These are phyloP conservation scores for Russula griseocarnosa DNA, from an alignment of 768 basidiomycete species.

Conservation along the genomic window DNA sequence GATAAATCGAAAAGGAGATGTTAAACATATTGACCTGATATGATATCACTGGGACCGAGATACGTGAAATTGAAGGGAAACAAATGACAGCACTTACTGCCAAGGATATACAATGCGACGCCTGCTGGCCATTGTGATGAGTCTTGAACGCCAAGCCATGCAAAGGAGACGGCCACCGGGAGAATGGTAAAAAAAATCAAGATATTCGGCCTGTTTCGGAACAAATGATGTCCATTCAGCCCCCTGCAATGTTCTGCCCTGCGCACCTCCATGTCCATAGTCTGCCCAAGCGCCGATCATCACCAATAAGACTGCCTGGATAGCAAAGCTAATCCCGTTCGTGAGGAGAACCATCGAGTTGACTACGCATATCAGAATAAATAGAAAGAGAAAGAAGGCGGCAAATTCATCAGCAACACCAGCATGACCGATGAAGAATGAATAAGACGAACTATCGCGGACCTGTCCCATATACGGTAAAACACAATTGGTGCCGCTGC, in stretches of 20 bases:
- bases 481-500: conserved; percentile 51
- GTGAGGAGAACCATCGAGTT: conserved; percentile 76
- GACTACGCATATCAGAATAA: conserved; percentile 38
- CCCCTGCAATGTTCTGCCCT: too few species aligned
- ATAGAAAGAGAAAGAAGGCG: background rate
- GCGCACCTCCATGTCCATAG: conserved; percentile 68
- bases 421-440: background rate
- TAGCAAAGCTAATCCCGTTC: conserved; percentile 74
- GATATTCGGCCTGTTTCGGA: conserved; percentile 57
- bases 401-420: background rate
- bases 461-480: conserved; percentile 59
- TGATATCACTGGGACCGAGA: conserved; percentile 50
- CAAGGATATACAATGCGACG: conserved; percentile 58
- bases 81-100: conserved; percentile 42
- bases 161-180: conserved; percentile 65
- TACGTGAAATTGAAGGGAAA: background rate
- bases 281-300: conserved; percentile 76
- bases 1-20: background rate
- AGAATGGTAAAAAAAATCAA: conserved; percentile 69
- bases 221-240: background rate
- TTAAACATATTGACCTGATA: conserved; percentile 49
- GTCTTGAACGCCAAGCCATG: conserved; percentile 70
- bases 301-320: conserved; percentile 65
- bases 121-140: conserved; percentile 61
- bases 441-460: conserved; percentile 49